These are phyloP conservation scores for Porphyra umbilicalis DNA, from an alignment of 31 red algal genomes.

Conservation along the genomic window DNA sequence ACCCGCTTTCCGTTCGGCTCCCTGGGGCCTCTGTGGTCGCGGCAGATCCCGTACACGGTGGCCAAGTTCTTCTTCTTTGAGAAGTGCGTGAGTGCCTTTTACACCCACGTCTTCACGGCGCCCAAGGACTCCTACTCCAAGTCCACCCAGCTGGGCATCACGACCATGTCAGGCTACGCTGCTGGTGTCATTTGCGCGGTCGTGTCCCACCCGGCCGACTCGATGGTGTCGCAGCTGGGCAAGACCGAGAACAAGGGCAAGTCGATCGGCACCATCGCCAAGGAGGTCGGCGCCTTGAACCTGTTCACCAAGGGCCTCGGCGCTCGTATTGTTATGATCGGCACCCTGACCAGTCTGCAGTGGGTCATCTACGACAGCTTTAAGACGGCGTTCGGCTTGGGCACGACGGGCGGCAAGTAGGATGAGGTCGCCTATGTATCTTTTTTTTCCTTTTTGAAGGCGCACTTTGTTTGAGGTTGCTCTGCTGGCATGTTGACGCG, in stretches of 20 bases:
- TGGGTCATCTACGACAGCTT: conserved; percentile 86
- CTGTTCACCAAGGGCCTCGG: conserved; percentile 74
- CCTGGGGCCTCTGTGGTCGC: conserved; percentile 69
- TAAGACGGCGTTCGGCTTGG: conserved; percentile 64
- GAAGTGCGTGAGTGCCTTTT: conserved; percentile 51
- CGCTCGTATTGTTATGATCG: conserved; percentile 94
- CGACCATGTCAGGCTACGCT: conserved; percentile 71
- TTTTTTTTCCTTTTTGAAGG: neutral
- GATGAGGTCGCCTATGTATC: neutral
- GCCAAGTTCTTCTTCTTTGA: conserved; percentile 97
- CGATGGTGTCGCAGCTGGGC: conserved; percentile 78
- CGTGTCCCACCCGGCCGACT: conserved; percentile 90
- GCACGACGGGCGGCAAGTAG: conserved; percentile 73
- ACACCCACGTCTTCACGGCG: conserved; percentile 54
- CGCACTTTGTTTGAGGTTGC: neutral
- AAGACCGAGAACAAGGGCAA: conserved; percentile 84
- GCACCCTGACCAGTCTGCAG: conserved; percentile 84
- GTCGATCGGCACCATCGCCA: conserved; percentile 54
- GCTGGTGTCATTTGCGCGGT: conserved; percentile 87
- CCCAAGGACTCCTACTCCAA: conserved; percentile 74
- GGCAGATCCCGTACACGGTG: conserved; percentile 96
- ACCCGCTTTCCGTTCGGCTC: conserved; percentile 77
- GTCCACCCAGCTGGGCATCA: conserved; percentile 79
- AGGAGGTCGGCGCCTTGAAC: conserved; percentile 65
- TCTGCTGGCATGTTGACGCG: neutral